Percentiles rank a stretch among this genome's conserved stretches.
phyloP scores from a whole-genome alignment of 768 basidiomycete species.

The Lentinula aciculospora region DNA sequence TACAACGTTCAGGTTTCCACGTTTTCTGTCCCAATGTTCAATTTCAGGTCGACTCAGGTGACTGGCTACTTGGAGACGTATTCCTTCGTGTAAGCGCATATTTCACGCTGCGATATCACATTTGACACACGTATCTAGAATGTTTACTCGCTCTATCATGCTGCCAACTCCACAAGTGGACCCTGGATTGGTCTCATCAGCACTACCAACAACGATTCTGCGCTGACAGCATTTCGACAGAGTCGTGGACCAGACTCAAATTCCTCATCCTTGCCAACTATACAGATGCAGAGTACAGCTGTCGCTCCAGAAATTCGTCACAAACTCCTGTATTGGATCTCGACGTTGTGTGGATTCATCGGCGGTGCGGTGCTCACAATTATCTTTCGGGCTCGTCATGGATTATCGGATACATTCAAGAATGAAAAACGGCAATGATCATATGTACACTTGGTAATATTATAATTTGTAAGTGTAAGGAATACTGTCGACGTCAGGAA shows the following conservation, averaged over 20 bases:
- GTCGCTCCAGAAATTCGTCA: not conserved
- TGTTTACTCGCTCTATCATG: slow-evolving; percentile 47
- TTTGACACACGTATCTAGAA: slow-evolving; percentile 30
- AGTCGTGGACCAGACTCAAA: slow-evolving; percentile 36
- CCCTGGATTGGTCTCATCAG: slow-evolving; percentile 41
- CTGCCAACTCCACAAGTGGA: slow-evolving; percentile 27
- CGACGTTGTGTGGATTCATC: slow-evolving; percentile 12
- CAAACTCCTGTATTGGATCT: slow-evolving; percentile 4
- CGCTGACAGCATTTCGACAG: slow-evolving; percentile 32
- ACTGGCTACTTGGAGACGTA: slow-evolving; percentile 58
- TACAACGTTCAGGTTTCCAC: slow-evolving; percentile 6
- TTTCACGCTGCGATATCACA: not conserved
- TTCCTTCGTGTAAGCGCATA: slow-evolving; percentile 43
- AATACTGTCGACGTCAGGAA: too few species aligned
- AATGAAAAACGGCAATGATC: not conserved
- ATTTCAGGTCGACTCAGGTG: slow-evolving; percentile 34
- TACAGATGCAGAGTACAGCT: not conserved
- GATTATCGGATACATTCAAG: slow-evolving; percentile 21
- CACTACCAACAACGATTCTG: slow-evolving; percentile 31
- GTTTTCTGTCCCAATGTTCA: not conserved
- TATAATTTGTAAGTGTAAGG: not conserved
- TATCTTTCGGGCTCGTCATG: slow-evolving; percentile 10
- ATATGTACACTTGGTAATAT: not conserved
- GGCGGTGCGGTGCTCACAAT: slow-evolving; percentile 10
- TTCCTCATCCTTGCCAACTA: slow-evolving; percentile 1